Evolutionary conservation across 2,329 filamentous ascomycete species (phyloP).

Genomic region (Verticillium nubilum): DNA sequence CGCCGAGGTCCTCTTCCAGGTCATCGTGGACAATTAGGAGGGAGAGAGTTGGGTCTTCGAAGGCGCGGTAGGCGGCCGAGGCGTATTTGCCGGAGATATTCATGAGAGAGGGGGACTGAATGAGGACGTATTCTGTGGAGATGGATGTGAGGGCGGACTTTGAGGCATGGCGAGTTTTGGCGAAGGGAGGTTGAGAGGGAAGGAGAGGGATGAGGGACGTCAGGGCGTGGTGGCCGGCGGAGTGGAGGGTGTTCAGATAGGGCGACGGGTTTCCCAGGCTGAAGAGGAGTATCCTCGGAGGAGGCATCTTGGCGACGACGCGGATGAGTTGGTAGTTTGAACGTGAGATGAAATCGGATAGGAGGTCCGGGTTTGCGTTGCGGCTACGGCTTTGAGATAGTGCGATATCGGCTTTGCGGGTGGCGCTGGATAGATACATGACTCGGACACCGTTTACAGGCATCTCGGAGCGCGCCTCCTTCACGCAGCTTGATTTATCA

Average conservation of each 20-base stretch:
- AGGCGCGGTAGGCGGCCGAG: constrained; percentile 18
- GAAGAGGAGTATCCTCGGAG: constrained; percentile 66
- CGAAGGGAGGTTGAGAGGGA: constrained; percentile 42
- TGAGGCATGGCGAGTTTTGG: constrained; percentile 38
- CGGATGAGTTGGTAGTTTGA: neutral
- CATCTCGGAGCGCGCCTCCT: neutral
- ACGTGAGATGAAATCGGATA: neutral
- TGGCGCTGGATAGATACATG: neutral
- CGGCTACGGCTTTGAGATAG: neutral
- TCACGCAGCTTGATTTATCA: too few species aligned
- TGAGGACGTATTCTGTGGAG: constrained; percentile 55
- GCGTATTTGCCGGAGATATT: constrained; percentile 76
- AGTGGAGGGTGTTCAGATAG: constrained; percentile 77
- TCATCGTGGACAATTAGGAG: constrained; percentile 88
- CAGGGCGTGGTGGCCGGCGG: constrained; percentile 77
- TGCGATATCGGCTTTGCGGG: neutral
- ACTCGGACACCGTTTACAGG: neutral
- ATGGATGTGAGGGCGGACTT: constrained; percentile 44
- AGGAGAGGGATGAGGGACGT: constrained; percentile 50
- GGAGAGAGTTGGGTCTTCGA: constrained; percentile 18
- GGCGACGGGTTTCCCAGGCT: constrained; percentile 80
- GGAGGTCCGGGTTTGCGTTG: neutral
- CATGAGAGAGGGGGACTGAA: constrained; percentile 76
- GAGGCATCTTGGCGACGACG: constrained; percentile 11
- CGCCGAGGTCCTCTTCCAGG: constrained; percentile 66